Evolutionary conservation across 345 rosid genomes (phyloP), one percentile per base, ranked within the genome.

Genomic region (Cardiospermum halicacabum): DNA sequence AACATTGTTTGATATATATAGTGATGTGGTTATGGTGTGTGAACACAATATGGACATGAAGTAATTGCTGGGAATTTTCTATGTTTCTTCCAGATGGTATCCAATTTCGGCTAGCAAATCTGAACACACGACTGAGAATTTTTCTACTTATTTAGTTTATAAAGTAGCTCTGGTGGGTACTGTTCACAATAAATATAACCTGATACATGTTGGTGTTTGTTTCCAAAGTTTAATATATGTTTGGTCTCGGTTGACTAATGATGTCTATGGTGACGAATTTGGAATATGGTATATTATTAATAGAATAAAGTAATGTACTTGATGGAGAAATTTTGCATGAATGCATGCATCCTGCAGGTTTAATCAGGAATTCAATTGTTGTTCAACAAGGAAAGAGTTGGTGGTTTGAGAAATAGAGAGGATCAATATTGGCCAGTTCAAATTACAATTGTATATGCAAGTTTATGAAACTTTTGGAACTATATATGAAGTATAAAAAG

Each of bases 1-100:
- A n/a, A n/a, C n/a, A n/a, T 55, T 65, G 18, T 55, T 9, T 26
- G 28, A 21, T 31, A 54, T 55, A 42, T 65, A 65, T 65, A 65
- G 43, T 39, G 6, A 27, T 37, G 16, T n/a, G n/a, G n/a, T 18
- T 42, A n/a, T 53, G 21, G 0, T 18, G 39, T 65, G 7, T 54
- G 53, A 40, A 64, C 67, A 15, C 49, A 3, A 51, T 13, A 22
- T 32, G 24, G 40, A 3, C 2, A 19, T 5, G 16, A 26, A 37
- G 27, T 32, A 3, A 49, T 54, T 6, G 31, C 19, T 28, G 28
- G 30, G 16, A 40, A 36, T 0, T 65, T 54, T 55, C 61, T 28
- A 2, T 1, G 15, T 36, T 64, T 28, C 57, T 53, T 64, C 8
- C 51, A 37, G 40, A 47, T 47, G 11, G 11, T 25, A 3, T 45